phyloP scores from a whole-genome alignment of 768 basidiomycete genomes.

The Suillus tomentosus region DNA sequence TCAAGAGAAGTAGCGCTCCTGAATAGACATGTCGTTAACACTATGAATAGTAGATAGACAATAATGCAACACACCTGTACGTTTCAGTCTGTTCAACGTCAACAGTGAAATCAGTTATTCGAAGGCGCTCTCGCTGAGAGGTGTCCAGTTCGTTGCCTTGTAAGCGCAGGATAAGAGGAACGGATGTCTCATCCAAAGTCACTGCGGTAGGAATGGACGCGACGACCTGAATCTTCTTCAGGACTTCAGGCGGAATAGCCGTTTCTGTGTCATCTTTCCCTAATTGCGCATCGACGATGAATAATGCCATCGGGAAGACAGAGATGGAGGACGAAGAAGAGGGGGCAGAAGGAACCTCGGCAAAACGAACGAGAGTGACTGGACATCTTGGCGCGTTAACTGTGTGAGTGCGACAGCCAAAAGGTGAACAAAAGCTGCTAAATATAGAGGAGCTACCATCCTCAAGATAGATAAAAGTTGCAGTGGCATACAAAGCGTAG shows the following conservation, averaged over 20 bases:
- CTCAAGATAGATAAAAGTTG: constrained; percentile 53
- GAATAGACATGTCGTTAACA: constrained; percentile 14
- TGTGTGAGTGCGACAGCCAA: constrained; percentile 46
- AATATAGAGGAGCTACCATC: constrained; percentile 47
- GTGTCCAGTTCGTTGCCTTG: constrained; percentile 54
- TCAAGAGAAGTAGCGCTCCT: constrained; percentile 46
- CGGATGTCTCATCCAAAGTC: constrained; percentile 43
- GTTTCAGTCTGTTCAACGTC: constrained; percentile 66
- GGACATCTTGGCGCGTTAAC: constrained; percentile 40
- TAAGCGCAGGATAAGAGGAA: constrained; percentile 63
- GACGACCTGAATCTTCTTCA: constrained; percentile 65
- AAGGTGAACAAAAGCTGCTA: constrained; percentile 56
- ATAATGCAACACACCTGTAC: constrained; percentile 51
- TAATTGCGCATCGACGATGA: constrained; percentile 44
- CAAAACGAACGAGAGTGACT: constrained; percentile 58
- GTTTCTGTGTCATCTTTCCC: constrained; percentile 18
- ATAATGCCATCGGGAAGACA: constrained; percentile 39
- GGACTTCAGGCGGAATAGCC: constrained; percentile 51
- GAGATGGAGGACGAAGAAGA: constrained; percentile 24
- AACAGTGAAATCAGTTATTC: constrained; percentile 54
- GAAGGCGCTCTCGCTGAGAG: constrained; percentile 54
- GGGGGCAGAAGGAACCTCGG: constrained; percentile 41
- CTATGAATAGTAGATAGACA: constrained; percentile 4
- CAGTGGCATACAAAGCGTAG: constrained; percentile 70
- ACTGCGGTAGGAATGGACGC: constrained; percentile 61